Base-by-base conservation (phyloP, 2,329 filamentous ascomycete genomes). In the Penicillium thymicola region DNA sequence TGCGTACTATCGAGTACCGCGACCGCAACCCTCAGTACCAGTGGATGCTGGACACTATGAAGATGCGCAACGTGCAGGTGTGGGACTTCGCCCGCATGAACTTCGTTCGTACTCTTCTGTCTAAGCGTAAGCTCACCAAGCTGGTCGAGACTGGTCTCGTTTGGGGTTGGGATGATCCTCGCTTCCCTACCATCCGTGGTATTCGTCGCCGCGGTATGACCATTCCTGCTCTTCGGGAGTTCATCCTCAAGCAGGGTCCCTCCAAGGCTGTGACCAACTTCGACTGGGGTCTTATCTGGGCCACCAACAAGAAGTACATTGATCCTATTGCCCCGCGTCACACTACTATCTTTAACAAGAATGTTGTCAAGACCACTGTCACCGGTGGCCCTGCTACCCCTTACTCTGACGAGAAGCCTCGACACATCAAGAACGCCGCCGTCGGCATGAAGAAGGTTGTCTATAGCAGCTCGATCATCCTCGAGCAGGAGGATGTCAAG, bases 401-500 rank as follows among this genome's bases (percentile, higher is more conserved):
- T 5, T 82, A 83, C 69, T 83, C 81, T 21, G 87, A 91, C 70
- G 85, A 95, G 61, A 92, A 89, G 75, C 89, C 90, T 41, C 89
- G 91, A 76, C 92, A 97, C 76, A 86, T 85, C 69, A 97, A 97
- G 83, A 96, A 97, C 79, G 82, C 87, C 43, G 84, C 87, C 2
- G 81, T 97, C 7, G 93, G 93, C 58, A 87, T 80, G 66, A 97
- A 97, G 83, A 89, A 90, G 77, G 90, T 96, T 5, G 82, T 85
- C 27, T 95, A 88, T 73, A 89, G 89, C 70, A 82, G 83, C 55
- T 82, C 86, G 60, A 80, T 97, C 63, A 79, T 94, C 59, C 79
- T 97, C 51, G 93, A 97, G 71, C 93, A 97, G 76, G 89, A 82
- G 44, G 93, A 97, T 67, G 90, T 88, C 59, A 87, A 88, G 72